Evolutionary conservation across 169 alveolate species (phyloP).

Genomic region (Cystoisospora suis): DNA sequence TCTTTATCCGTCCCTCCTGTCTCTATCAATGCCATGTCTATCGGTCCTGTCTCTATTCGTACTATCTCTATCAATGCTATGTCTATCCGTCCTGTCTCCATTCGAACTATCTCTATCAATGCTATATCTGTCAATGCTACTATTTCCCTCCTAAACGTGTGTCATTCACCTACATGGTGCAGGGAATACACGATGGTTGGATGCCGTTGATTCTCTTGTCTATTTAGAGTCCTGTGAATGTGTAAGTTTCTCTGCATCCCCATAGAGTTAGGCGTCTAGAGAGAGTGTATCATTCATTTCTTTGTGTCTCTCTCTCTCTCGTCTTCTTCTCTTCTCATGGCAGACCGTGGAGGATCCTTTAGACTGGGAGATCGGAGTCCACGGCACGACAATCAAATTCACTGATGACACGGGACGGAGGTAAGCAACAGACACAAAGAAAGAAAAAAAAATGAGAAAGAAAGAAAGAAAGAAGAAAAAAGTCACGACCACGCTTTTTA

Average conservation of each 20-base stretch:
- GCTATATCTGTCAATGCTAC: no score
- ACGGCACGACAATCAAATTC: slow-evolving; percentile 37
- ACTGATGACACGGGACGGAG: background rate
- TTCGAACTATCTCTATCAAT: no score
- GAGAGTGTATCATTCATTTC: background rate
- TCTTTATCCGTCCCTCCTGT: background rate
- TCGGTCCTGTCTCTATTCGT: background rate
- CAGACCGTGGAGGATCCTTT: slow-evolving; percentile 4
- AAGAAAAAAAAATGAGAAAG: no score
- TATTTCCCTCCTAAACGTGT: no score
- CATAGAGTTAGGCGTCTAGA: background rate
- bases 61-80: no score
- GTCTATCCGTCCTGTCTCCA: no score
- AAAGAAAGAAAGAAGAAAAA: background rate
- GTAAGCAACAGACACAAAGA: background rate
- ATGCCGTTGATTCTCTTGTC: no score
- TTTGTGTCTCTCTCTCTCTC: background rate
- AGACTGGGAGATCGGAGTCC: slow-evolving; percentile 46
- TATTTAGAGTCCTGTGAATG: no score
- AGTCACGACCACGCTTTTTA: background rate
- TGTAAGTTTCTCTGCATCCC: background rate
- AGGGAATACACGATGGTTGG: no score
- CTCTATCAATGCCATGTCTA: background rate
- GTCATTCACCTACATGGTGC: no score
- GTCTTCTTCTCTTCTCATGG: background rate